phyloP scores from a whole-genome alignment of 1,284 basidiomycete species.

The Ustilago lituana region DNA sequence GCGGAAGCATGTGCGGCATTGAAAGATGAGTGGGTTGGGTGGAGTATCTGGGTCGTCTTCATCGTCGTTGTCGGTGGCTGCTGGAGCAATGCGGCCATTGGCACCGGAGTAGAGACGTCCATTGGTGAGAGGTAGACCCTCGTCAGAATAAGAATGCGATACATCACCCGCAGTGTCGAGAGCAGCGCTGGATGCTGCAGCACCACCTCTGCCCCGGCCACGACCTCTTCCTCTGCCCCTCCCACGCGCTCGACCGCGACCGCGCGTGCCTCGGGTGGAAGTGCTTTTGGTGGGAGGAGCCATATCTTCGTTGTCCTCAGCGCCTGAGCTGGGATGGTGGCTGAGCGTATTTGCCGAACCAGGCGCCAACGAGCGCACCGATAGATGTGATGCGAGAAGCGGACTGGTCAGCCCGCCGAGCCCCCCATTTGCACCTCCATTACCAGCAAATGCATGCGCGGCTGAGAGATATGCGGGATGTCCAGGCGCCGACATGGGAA shows the following conservation, averaged over 20 bases:
- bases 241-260: slow-evolving; percentile 5
- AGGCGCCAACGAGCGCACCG: background rate
- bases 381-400: slow-evolving; percentile 2
- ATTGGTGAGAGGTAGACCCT: background rate
- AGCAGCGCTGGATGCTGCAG: background rate
- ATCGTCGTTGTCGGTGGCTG: background rate
- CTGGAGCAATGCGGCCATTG: too few species aligned
- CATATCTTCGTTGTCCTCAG: slow-evolving; percentile 35
- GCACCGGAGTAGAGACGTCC: background rate
- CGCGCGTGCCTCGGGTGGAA: slow-evolving; percentile 5
- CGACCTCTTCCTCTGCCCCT: slow-evolving; percentile 18
- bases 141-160: background rate
- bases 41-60: slow-evolving; percentile 8
- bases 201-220: slow-evolving; percentile 1
- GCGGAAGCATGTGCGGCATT: slow-evolving; percentile 43
- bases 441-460: background rate
- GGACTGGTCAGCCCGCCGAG: slow-evolving; percentile 14
- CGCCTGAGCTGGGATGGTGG: slow-evolving; percentile 11
- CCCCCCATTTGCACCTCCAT: slow-evolving; percentile 13
- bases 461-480: slow-evolving; percentile 8
- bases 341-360: background rate
- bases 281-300: slow-evolving; percentile 15
- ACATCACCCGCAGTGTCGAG: background rate
- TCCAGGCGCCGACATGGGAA: background rate
- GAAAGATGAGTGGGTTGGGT: slow-evolving; percentile 46